A percentile compares a stretch with the other conserved stretches of the same genome.
Conservation (phyloP, 371 early-diverging fungal genomes). For the Rhizopus sp. region DNA sequence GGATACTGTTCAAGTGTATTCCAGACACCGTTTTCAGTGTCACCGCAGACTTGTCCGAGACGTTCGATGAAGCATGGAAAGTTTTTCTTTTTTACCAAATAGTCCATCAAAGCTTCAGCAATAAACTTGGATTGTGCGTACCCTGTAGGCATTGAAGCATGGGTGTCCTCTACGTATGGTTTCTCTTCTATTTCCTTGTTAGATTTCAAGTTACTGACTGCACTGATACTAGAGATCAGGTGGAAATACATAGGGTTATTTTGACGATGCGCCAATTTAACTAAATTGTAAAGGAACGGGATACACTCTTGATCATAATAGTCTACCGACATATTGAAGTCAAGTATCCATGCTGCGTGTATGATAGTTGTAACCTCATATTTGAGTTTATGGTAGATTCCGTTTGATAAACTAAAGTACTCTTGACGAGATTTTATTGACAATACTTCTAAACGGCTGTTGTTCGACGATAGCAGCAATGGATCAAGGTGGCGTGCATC, state of each 20-base stretch:
- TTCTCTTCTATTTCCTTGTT: constrained; percentile 23
- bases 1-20: constrained; percentile 40
- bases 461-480: constrained; percentile 4
- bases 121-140: constrained; percentile 47
- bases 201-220: constrained; percentile 4
- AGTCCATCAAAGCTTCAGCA: constrained; percentile 30
- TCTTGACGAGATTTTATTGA: constrained; percentile 16
- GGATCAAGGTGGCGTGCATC: constrained; percentile 22
- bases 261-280: constrained; percentile 32
- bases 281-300: constrained; percentile 27
- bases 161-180: constrained; percentile 19
- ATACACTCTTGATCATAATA: constrained; percentile 39
- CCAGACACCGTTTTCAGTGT: constrained; percentile 39
- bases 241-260: constrained; percentile 32
- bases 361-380: constrained; percentile 32
- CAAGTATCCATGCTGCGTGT: constrained; percentile 36
- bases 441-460: constrained; percentile 12
- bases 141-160: constrained; percentile 35
- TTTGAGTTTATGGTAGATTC: constrained; percentile 22
- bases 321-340: constrained; percentile 32
- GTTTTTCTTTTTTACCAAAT: constrained; percentile 27
- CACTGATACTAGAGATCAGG: constrained; percentile 33
- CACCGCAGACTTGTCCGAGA: constrained; percentile 45
- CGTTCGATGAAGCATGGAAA: constrained; percentile 40
- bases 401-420: constrained; percentile 25